These are phyloP conservation scores for Suillus subaureus DNA, from an alignment of 768 basidiomycete species.

Conservation along the genomic window DNA sequence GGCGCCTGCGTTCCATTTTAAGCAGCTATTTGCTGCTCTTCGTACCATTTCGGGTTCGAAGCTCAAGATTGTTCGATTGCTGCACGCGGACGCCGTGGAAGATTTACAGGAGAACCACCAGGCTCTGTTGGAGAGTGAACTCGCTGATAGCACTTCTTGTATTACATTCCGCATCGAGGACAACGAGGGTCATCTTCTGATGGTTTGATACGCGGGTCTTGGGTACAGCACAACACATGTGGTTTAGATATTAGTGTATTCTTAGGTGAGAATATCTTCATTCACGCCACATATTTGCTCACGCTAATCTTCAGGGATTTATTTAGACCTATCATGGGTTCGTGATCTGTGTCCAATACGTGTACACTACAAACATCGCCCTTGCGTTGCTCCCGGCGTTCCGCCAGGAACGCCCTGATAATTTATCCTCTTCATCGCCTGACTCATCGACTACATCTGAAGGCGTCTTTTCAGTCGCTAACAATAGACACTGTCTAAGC, in stretches of 20 bases:
- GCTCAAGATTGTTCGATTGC: conserved; percentile 22
- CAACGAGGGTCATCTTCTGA: conserved; percentile 18
- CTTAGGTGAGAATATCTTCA: neutral
- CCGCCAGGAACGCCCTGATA: neutral
- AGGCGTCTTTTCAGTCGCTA: neutral
- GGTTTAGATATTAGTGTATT: neutral
- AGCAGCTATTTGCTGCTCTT: conserved; percentile 25
- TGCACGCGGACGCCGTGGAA: conserved; percentile 18
- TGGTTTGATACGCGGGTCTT: conserved; percentile 14
- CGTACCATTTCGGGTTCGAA: conserved; percentile 23
- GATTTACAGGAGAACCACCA: conserved; percentile 17
- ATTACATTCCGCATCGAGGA: conserved; percentile 26
- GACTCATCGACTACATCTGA: neutral
- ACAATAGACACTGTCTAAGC: neutral
- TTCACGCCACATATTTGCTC: neutral
- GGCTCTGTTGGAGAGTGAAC: conserved; percentile 15
- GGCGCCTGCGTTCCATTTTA: conserved; percentile 18
- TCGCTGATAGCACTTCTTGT: conserved; percentile 11
- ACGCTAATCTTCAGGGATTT: neutral
- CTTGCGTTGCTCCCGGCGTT: neutral
- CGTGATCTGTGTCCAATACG: neutral
- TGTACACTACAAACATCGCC: neutral
- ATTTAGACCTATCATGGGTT: neutral
- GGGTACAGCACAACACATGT: neutral
- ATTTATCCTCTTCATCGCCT: neutral